Percentiles rank a stretch among this genome's conserved stretches.
These are phyloP conservation scores for Sporothrix globosa DNA, from an alignment of 2,329 filamentous ascomycete genomes.

Conservation along the genomic window DNA sequence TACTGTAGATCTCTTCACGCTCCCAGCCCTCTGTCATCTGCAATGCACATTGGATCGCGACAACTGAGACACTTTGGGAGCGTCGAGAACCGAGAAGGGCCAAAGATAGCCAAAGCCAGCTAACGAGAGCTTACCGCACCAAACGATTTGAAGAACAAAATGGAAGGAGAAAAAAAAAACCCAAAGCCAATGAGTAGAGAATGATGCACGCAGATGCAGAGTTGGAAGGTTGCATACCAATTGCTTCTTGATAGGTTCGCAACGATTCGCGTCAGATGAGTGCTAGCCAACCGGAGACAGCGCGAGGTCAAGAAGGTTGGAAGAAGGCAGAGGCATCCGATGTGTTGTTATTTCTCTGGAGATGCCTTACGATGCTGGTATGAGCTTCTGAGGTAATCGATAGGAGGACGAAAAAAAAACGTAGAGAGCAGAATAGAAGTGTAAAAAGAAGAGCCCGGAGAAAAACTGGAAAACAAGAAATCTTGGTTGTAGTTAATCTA, in stretches of 20 bases:
- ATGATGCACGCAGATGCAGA: neutral
- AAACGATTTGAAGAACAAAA: neutral
- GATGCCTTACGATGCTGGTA: neutral
- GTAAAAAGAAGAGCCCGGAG: neutral
- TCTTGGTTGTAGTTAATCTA: neutral
- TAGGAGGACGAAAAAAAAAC: neutral
- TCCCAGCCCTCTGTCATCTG: constrained; percentile 7
- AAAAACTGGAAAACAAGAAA: constrained; percentile 8
- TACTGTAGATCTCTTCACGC: constrained; percentile 13
- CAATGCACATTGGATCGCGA: constrained; percentile 14
- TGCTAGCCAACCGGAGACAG: neutral
- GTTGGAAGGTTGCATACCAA: neutral
- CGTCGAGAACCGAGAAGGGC: neutral
- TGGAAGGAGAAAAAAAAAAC: too few relatives aligned
- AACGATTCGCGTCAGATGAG: neutral
- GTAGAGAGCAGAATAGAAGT: neutral
- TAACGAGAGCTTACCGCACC: neutral
- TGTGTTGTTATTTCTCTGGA: neutral
- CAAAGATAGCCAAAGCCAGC: neutral
- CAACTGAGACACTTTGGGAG: constrained; percentile 6
- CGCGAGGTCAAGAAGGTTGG: neutral
- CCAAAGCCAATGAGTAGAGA: neutral
- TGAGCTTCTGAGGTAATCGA: too few relatives aligned
- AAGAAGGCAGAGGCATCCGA: neutral
- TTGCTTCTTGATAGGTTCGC: neutral